These are phyloP conservation scores for Cercospora sp. DNA, from an alignment of 2,329 filamentous ascomycete species.

Conservation along the genomic window DNA sequence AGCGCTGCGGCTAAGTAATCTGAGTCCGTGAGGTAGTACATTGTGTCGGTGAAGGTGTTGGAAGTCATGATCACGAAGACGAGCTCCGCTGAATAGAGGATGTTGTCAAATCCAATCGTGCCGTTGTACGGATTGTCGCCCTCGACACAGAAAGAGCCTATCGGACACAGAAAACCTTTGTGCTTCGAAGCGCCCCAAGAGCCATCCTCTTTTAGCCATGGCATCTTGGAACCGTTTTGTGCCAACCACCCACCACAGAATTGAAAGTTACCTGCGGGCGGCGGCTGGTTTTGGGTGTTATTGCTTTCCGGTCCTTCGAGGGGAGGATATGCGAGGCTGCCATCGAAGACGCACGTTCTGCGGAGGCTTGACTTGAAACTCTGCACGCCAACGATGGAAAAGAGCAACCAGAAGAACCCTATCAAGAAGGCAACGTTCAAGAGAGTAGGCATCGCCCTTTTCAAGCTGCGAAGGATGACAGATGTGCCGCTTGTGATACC, in stretches of 20 bases:
- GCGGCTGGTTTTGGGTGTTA: slow-evolving; percentile 28
- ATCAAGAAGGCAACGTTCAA: slow-evolving; percentile 93
- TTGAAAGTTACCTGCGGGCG: slow-evolving; percentile 58
- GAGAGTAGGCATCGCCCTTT: slow-evolving; percentile 88
- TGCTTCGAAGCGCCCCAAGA: slow-evolving; percentile 52
- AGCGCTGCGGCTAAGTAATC: slow-evolving; percentile 86
- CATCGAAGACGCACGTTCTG: slow-evolving; percentile 52
- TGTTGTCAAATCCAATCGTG: slow-evolving; percentile 94
- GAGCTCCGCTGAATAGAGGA: slow-evolving; percentile 84
- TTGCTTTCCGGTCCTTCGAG: slow-evolving; percentile 35
- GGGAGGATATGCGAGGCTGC: slow-evolving; percentile 35
- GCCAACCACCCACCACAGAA: slow-evolving; percentile 85
- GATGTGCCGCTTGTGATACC: slow-evolving; percentile 91
- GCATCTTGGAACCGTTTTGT: slow-evolving; percentile 54
- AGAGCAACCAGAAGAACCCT: slow-evolving; percentile 95
- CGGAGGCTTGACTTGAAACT: slow-evolving; percentile 68
- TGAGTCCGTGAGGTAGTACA: slow-evolving; percentile 89
- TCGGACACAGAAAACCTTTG: slow-evolving; percentile 88
- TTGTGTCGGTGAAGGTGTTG: slow-evolving; percentile 92
- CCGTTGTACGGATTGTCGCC: slow-evolving; percentile 74
- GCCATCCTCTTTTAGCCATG: slow-evolving; percentile 67
- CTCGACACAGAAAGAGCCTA: slow-evolving; percentile 79
- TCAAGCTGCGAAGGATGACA: slow-evolving; percentile 90
- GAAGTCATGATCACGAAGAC: slow-evolving; percentile 99
- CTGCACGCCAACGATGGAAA: slow-evolving; percentile 94